Evolutionary conservation across 441 rosid species (phyloP).

Genomic region (Gossypium davidsonii): DNA sequence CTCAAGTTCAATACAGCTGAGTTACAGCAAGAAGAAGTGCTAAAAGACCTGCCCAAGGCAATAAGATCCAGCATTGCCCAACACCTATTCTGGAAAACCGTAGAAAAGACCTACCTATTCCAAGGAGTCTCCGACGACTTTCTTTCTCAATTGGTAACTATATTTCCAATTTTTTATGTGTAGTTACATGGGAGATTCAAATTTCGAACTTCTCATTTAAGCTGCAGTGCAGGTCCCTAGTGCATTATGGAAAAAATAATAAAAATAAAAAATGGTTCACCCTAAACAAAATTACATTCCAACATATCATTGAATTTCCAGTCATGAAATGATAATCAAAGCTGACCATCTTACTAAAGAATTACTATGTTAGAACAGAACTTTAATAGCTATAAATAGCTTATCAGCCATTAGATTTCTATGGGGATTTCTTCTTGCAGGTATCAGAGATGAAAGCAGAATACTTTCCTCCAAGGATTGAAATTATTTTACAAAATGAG

Average conservation of each 20-base stretch:
- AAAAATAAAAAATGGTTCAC: too few relatives aligned
- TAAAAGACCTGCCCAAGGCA: conserved; percentile 82
- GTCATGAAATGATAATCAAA: too few relatives aligned
- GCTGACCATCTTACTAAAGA: not conserved
- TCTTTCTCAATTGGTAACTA: conserved; percentile 59
- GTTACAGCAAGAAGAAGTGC: conserved; percentile 74
- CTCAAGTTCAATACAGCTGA: conserved; percentile 84
- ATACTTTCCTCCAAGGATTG: conserved; percentile 83
- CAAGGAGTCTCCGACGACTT: conserved; percentile 69
- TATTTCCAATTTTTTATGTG: not conserved
- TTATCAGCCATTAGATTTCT: not conserved
- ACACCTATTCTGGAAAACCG: conserved; percentile 56
- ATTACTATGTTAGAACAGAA: not conserved
- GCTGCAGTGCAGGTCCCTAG: not conserved
- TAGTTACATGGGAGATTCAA: not conserved
- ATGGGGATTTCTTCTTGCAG: conserved; percentile 29
- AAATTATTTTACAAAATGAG: conserved; percentile 81
- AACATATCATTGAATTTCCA: too few relatives aligned
- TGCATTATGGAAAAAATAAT: not conserved
- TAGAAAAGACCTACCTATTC: conserved; percentile 61
- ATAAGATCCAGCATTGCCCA: conserved; percentile 77
- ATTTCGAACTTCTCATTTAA: not conserved
- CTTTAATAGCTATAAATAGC: not conserved
- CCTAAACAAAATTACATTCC: too few relatives aligned
- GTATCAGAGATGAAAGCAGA: conserved; percentile 82